Evolutionary conservation across 169 alveolate species (phyloP).

Genomic region (Plasmodium falciparum): DNA sequence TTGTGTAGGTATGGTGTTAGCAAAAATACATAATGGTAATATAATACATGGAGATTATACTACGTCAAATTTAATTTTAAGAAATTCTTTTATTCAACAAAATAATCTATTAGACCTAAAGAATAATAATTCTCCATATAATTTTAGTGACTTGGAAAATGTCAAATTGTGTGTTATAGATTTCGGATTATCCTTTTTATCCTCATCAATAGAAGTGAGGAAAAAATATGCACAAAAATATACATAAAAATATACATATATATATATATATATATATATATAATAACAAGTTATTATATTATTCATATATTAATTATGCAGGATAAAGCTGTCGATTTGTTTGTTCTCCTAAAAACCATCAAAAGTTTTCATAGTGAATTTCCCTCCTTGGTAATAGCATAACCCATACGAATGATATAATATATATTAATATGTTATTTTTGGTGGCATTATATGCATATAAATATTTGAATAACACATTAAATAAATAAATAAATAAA

Average conservation of each 20-base stretch:
- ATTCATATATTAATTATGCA: background rate
- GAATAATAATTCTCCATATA: conserved; percentile 11
- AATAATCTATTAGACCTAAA: conserved; percentile 14
- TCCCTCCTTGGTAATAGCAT: conserved; percentile 19
- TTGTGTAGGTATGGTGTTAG: conserved; percentile 76
- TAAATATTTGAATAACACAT: background rate
- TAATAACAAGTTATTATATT: background rate
- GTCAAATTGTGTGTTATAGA: conserved; percentile 78
- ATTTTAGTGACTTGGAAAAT: conserved; percentile 10
- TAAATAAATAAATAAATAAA: background rate
- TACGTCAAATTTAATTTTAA: conserved; percentile 81
- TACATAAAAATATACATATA: too few relatives aligned
- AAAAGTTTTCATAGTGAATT: conserved; percentile 73
- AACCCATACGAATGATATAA: background rate
- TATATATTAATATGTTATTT: background rate
- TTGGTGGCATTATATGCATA: background rate
- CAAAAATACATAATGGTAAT: conserved; percentile 86
- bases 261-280: background rate
- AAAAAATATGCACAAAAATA: background rate
- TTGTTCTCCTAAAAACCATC: conserved; percentile 82
- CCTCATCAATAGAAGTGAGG: conserved; percentile 82
- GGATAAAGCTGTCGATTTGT: conserved; percentile 87
- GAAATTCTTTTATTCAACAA: conserved; percentile 70
- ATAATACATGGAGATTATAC: conserved; percentile 86
- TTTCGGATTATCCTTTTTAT: conserved; percentile 83